phyloP scores from a whole-genome alignment of 2,329 filamentous ascomycete species.

The Aspergillus sp. region DNA sequence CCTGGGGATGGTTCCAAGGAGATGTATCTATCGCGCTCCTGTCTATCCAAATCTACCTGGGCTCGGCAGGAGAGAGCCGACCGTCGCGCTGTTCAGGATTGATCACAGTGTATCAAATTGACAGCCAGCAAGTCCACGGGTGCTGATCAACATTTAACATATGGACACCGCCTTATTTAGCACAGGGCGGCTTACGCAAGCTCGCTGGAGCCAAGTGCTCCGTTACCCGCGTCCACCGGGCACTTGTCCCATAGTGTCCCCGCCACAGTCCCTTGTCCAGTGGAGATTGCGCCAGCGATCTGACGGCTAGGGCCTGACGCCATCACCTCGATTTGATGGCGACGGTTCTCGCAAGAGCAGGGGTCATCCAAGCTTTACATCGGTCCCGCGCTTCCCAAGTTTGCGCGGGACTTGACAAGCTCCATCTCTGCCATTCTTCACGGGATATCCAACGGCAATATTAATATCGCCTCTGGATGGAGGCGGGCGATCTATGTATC shows the following conservation, averaged over 20 bases:
- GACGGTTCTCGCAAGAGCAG: slow-evolving; percentile 8
- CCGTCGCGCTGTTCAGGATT: not conserved
- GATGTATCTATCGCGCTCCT: not conserved
- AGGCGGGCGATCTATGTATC: not conserved
- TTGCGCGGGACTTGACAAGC: not conserved
- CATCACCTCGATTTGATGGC: slow-evolving; percentile 24
- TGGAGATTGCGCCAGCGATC: slow-evolving; percentile 41
- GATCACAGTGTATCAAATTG: slow-evolving; percentile 9
- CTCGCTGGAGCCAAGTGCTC: slow-evolving; percentile 31
- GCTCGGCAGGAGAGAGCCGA: not conserved
- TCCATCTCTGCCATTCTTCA: not conserved
- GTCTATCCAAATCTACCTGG: not conserved
- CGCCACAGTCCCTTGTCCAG: slow-evolving; percentile 35
- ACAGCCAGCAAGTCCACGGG: slow-evolving; percentile 10
- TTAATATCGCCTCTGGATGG: not conserved
- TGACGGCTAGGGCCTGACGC: slow-evolving; percentile 28
- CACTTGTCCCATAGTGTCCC: slow-evolving; percentile 31
- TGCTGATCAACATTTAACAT: slow-evolving; percentile 29
- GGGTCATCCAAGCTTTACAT: not conserved
- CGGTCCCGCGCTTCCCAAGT: not conserved
- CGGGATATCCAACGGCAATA: not conserved
- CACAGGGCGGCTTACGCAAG: slow-evolving; percentile 38
- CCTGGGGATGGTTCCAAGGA: not conserved
- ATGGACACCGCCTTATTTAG: slow-evolving; percentile 19
- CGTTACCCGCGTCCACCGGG: slow-evolving; percentile 29